phyloP scores from a whole-genome alignment of 305 asterid species.

The Withania somnifera region DNA sequence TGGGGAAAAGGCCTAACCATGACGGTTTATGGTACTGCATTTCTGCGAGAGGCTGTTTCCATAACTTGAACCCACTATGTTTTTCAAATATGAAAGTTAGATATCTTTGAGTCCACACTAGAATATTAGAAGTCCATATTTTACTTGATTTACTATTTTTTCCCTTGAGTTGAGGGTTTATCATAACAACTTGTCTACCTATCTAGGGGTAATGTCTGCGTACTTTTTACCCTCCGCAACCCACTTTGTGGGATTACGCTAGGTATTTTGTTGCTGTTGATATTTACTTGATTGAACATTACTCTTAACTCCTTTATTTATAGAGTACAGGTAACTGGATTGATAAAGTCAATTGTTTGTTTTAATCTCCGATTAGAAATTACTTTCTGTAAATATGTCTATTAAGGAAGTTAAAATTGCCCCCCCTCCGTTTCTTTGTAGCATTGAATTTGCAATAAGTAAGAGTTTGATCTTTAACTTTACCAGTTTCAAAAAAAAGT shows the following conservation, averaged over 20 bases:
- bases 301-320: neutral
- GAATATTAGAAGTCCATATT: neutral
- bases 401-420: neutral
- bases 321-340: neutral
- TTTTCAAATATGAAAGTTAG: neutral
- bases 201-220: no score
- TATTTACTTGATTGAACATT: neutral
- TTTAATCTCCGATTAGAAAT: neutral
- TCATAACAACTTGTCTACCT: no score
- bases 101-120: neutral
- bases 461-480: neutral
- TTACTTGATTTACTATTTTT: neutral
- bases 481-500: no score
- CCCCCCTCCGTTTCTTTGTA: neutral
- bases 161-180: no score
- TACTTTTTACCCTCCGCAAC: no score
- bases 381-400: neutral
- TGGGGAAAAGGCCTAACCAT: no score
- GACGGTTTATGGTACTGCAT: no score
- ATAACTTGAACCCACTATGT: no score
- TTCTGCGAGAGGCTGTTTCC: no score
- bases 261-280: no score
- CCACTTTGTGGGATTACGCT: no score
- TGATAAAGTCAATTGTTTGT: neutral
- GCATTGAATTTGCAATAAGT: neutral